Evolutionary conservation across 2,329 filamentous ascomycete species (phyloP), one percentile per base, ranked within the genome.

Genomic region (Polychaeton citri): DNA sequence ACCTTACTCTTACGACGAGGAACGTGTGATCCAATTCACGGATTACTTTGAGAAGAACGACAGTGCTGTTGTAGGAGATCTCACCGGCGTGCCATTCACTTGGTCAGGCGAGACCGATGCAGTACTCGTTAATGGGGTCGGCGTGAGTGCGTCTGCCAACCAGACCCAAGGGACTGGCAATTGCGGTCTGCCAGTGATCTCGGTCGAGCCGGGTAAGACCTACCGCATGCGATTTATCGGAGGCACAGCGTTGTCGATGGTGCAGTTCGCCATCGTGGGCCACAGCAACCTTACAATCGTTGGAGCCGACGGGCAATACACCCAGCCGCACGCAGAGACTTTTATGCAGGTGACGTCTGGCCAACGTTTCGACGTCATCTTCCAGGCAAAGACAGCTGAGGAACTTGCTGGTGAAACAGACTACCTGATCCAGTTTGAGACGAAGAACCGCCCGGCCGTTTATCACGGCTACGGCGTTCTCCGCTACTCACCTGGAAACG

Each of bases 141-240:
- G 68, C 2, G 64, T 64, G 2, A 56, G 57, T 24, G 58, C 52
- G 12, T 5, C 12, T 15, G 15, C 12, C 15, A 28, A 7, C 24
- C 5, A 28, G 5, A 28, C 24, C 12, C 4, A 4, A 28, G 15
- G 19, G 9, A 32, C 34, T 15, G 42, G 39, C 16, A 55, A 51
- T 28, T 68, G 69, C 51, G 51, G 58, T 36, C 59, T 69, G 2
- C 61, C 65, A 4, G 58, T 74, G 3, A 69, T 81, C 40, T 62
- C 71, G 5, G 70, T 81, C 6, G 58, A 76, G 24, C 71, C 76
- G 0, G 69, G 62, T 8, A 74, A 67, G 49, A 74, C 68, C 0
- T 81, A 81, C 45, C 65, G 75, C 2, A 54, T 81, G 35, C 65
- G 77, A 7, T 71, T 76, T 46, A 66, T 81, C 30, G 72, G 73